Evolutionary conservation across 228 moss, liverwort and hornwort species (phyloP).

Genomic region (Sphagnum magellanicum): DNA sequence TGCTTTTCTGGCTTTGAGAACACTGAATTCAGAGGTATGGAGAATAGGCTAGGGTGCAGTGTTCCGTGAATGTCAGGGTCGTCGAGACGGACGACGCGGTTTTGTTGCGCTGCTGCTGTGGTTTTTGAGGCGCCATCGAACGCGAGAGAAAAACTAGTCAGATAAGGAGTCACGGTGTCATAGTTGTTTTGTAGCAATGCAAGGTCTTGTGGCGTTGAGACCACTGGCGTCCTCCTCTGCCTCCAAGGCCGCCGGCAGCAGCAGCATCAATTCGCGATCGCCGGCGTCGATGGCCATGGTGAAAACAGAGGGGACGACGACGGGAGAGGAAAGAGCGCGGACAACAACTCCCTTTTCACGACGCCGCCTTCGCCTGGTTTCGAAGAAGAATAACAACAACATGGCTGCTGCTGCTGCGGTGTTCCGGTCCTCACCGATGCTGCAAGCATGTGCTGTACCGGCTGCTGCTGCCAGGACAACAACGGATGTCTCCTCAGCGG

Average conservation of each 20-base stretch:
- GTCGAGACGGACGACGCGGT: no score
- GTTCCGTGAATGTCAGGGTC: no score
- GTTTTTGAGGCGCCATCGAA: no score
- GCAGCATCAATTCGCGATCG: neutral
- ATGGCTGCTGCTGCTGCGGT: conserved; percentile 5
- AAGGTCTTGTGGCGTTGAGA: conserved; percentile 52
- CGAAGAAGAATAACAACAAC: conserved; percentile 10
- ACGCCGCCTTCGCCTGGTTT: conserved; percentile 14
- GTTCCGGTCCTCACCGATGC: conserved; percentile 19
- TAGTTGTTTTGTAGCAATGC: conserved; percentile 22
- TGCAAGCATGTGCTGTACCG: conserved; percentile 10
- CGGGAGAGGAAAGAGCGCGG: conserved; percentile 32
- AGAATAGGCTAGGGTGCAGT: no score
- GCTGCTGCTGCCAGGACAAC: conserved; percentile 21
- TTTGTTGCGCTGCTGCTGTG: no score
- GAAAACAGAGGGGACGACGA: conserved; percentile 24
- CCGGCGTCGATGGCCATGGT: conserved; percentile 13
- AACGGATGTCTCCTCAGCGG: conserved; percentile 31
- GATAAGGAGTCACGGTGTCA: no score
- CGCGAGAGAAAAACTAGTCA: no score
- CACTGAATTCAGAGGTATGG: no score
- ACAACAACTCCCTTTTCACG: conserved; percentile 15
- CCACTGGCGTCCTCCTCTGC: conserved; percentile 43
- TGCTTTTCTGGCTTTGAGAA: no score
- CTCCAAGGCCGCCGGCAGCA: conserved; percentile 25